Base-by-base conservation (phyloP, 768 basidiomycete species). In the Suillus fuscotomentosus region DNA sequence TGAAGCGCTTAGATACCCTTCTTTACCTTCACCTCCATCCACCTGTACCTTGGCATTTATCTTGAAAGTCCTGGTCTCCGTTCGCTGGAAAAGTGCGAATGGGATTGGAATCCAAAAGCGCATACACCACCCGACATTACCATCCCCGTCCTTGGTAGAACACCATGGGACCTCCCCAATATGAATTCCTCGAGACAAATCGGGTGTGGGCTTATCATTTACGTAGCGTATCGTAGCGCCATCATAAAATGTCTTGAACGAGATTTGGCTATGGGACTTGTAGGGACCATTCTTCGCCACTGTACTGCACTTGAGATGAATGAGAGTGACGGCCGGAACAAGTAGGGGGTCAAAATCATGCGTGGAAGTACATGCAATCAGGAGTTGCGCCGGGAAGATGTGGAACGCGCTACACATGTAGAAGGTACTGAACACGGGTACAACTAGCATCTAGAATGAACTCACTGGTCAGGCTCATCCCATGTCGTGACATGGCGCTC, bases 11-110 rank as follows among this genome's bases (percentile, higher is more conserved):
- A 80, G 53, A 2, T 47, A 27, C 15, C 3, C 15, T 3, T 31
- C 50, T 51, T 31, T 65, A 13, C 73, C 27, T 7, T 43, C 41
- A 0, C 14, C 14, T 10, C 31, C 78, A 59, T 71, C 70, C 43
- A 84, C 69, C 71, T 77, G 77, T 10, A 82, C 73, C n/a, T 69
- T 69, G 15, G 78, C 76, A 3, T 71, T 68, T 22, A 85, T 63
- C 42, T 70, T 70, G 68, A 86, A 85, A 51, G 73, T 69, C 20
- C 81, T 73, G 50, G 81, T 81, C 65, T 84, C 84, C 60, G 75
- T 73, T 72, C 80, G 81, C 39, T 75, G 72, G 64, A 86, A 85
- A 27, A 86, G 65, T n/a, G 70, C 65, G 8, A 80, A 75, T 5
- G 84, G 83, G 34, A 86, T 72, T 0, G 85, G 85, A 11, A 84